Percentiles rank a stretch among this genome's conserved stretches.
Evolutionary conservation across 148 eudicot species (phyloP).

Genomic region (Rhododendron simsii): DNA sequence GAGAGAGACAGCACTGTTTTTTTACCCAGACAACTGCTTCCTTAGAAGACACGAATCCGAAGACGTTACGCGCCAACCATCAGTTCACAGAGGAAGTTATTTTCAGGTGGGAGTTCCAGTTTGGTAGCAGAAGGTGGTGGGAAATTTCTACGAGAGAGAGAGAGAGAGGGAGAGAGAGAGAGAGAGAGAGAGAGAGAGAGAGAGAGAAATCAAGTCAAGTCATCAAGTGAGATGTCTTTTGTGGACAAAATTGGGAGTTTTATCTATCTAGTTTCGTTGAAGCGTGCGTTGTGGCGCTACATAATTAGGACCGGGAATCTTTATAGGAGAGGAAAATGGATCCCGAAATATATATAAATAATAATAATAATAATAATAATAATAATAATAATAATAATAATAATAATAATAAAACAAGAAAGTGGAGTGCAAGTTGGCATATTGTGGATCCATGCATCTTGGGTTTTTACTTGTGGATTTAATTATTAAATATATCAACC

Average conservation of each 20-base stretch:
- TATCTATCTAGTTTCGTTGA: not conserved
- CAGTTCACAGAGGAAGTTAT: not conserved
- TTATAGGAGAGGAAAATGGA: not conserved
- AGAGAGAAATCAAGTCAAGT: too few relatives aligned
- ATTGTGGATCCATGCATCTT: not conserved
- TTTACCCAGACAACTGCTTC: not conserved
- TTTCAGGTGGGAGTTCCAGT: not conserved
- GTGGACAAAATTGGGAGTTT: not conserved
- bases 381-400: not conserved
- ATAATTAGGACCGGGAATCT: not conserved
- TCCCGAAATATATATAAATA: not conserved
- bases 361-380: not conserved
- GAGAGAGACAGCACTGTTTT: not conserved
- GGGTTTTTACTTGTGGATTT: not conserved
- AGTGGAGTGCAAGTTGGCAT: not conserved
- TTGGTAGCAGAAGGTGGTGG: not conserved
- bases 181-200: not conserved
- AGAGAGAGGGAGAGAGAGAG: not conserved
- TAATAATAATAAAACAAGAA: not conserved
- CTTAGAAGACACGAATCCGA: not conserved
- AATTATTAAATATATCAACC: too few relatives aligned
- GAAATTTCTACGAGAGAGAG: slow-evolving; percentile 9
- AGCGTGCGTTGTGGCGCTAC: not conserved
- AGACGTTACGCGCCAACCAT: not conserved
- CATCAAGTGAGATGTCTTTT: not conserved